A percentile compares a stretch with the other conserved stretches of the same genome.
phyloP scores from a whole-genome alignment of 2,329 filamentous ascomycete genomes.

The Colletotrichum liaoningense region DNA sequence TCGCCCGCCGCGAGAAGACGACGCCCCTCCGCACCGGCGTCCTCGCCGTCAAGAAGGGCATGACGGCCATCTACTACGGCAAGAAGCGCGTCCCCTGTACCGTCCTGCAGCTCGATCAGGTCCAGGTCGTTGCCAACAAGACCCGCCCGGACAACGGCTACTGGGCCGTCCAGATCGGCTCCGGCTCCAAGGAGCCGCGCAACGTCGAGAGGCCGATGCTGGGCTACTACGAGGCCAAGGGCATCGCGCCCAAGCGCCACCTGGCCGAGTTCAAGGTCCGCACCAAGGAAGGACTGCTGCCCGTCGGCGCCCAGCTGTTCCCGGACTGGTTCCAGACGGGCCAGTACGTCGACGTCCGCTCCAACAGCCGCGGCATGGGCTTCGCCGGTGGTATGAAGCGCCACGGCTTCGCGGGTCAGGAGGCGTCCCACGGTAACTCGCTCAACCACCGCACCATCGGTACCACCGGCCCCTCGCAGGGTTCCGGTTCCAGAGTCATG shows the following conservation, averaged over 20 bases:
- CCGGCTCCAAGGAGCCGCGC: constrained; percentile 76
- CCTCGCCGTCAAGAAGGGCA: constrained; percentile 91
- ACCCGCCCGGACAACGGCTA: constrained; percentile 86
- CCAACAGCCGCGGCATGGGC: constrained; percentile 85
- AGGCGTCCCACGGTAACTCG: constrained; percentile 94
- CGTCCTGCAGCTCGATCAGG: constrained; percentile 91
- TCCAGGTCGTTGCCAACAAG: constrained; percentile 90
- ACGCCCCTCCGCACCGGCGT: constrained; percentile 81
- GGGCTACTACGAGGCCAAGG: constrained; percentile 87
- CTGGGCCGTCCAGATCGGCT: constrained; percentile 91
- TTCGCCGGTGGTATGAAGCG: constrained; percentile 99
- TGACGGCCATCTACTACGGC: constrained; percentile 90
- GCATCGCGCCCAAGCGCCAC: constrained; percentile 84
- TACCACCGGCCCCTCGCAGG: constrained; percentile 89
- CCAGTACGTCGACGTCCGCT: constrained; percentile 88
- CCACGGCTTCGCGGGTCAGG: constrained; percentile 89
- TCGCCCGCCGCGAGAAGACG: constrained; percentile 67
- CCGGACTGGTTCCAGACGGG: constrained; percentile 94
- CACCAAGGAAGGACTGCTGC: constrained; percentile 76
- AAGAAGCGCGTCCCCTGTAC: constrained; percentile 87
- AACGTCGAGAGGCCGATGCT: constrained; percentile 87
- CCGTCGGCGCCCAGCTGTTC: constrained; percentile 79
- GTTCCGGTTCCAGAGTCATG: constrained; percentile 89
- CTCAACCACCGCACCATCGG: constrained; percentile 93
- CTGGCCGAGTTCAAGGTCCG: constrained; percentile 90